These are phyloP conservation scores for Monascus purpureus DNA, from an alignment of 495 filamentous ascomycete species.

Conservation along the genomic window DNA sequence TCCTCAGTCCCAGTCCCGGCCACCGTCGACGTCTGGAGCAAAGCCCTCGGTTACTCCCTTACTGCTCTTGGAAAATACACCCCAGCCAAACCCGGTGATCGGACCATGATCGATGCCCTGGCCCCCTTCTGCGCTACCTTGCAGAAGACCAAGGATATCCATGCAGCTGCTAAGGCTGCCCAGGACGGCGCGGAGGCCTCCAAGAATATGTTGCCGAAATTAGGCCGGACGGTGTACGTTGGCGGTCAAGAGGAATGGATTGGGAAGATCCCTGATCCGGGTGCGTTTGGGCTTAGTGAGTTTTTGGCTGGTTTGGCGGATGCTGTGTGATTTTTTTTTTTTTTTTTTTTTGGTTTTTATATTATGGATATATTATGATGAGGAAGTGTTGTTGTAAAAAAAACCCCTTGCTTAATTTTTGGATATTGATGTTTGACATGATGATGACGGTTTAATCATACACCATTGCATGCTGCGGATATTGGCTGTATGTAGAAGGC, in stretches of 20 bases:
- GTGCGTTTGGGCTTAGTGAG: constrained; percentile 68
- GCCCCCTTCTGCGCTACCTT: constrained; percentile 73
- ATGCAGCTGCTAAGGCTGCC: constrained; percentile 60
- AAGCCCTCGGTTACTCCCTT: constrained; percentile 57
- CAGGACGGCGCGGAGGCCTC: constrained; percentile 66
- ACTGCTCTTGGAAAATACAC: constrained; percentile 69
- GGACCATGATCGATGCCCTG: constrained; percentile 83
- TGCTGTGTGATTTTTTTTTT: constrained; percentile 12
- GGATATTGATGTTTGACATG: no score
- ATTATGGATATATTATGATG: no score
- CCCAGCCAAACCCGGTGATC: constrained; percentile 75
- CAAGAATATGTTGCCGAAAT: constrained; percentile 77
- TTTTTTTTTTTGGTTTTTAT: no score
- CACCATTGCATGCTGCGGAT: no score
- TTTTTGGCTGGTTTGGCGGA: constrained; percentile 69
- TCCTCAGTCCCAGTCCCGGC: constrained; percentile 32
- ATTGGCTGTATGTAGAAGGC: no score
- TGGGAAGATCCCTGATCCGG: constrained; percentile 74
- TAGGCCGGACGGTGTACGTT: constrained; percentile 85
- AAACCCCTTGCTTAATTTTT: no score
- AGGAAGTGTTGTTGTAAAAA: no score
- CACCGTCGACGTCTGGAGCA: constrained; percentile 51
- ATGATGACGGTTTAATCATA: no score
- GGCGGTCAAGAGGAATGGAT: constrained; percentile 66
- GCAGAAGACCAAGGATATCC: constrained; percentile 43